Evolutionary conservation across 2,329 filamentous ascomycete genomes (phyloP).

Genomic region (Diaporthe citriasiana): DNA sequence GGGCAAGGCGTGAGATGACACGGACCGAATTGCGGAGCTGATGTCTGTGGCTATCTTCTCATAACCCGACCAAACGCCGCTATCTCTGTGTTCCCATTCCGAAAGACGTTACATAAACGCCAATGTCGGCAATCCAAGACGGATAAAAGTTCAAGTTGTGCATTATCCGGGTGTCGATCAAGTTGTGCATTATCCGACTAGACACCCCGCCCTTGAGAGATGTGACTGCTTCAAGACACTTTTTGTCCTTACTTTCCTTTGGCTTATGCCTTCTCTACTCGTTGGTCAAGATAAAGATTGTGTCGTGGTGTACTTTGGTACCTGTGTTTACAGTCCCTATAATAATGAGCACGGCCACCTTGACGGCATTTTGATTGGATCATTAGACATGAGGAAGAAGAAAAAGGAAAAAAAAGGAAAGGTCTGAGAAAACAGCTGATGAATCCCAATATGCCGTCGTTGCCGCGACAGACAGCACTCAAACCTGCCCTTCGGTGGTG

Average conservation of each 20-base stretch:
- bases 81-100: background rate
- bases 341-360: background rate
- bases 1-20: background rate
- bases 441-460: background rate
- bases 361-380: background rate
- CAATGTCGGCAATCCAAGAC: background rate
- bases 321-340: background rate
- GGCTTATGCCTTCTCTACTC: background rate
- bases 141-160: background rate
- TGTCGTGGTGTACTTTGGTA: background rate
- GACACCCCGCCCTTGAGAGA: background rate
- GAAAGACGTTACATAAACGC: background rate
- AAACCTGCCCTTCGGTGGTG: background rate
- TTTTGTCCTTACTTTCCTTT: background rate
- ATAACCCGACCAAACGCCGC: slow-evolving; percentile 2
- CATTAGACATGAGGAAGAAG: background rate
- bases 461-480: slow-evolving; percentile 10
- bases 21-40: slow-evolving; percentile 12
- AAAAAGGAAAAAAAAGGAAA: background rate
- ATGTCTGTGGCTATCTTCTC: background rate
- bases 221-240: no score
- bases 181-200: no score
- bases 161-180: no score
- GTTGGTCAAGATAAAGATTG: no score
- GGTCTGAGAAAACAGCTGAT: background rate